phyloP scores from a whole-genome alignment of 345 rosid species.

The Schrenkiella parvula region DNA sequence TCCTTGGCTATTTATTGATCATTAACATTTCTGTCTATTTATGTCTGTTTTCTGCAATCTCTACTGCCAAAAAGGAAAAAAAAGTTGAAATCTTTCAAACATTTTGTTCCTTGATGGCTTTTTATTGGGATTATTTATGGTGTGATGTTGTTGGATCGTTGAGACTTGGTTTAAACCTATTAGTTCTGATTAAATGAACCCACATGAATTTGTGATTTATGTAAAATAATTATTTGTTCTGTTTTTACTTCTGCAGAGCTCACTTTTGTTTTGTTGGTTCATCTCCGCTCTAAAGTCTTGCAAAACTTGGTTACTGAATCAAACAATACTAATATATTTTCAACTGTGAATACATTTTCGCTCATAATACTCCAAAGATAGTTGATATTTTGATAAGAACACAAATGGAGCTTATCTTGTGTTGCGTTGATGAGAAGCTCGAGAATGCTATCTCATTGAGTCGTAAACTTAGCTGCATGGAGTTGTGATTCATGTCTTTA shows the following conservation, averaged over 20 bases:
- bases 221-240: not conserved
- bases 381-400: not conserved
- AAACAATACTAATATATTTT: not conserved
- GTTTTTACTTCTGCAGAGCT: not conserved
- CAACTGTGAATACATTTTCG: not conserved
- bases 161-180: not conserved
- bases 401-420: too few species aligned
- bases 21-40: not conserved
- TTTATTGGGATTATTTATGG: not conserved
- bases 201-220: slow-evolving; percentile 6
- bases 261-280: not conserved
- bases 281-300: not conserved
- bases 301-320: not conserved
- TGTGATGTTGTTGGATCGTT: slow-evolving; percentile 1
- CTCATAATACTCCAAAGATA: not conserved
- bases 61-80: not conserved
- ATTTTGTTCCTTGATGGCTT: not conserved
- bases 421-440: too few species aligned
- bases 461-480: too few species aligned
- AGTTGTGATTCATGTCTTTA: too few species aligned
- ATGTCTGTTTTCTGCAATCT: not conserved
- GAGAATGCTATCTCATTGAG: too few species aligned
- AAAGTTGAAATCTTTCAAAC: not conserved
- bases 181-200: not conserved
- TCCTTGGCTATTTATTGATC: slow-evolving; percentile 66